Conservation (phyloP, 768 basidiomycete species). For the Suillus paluster region DNA sequence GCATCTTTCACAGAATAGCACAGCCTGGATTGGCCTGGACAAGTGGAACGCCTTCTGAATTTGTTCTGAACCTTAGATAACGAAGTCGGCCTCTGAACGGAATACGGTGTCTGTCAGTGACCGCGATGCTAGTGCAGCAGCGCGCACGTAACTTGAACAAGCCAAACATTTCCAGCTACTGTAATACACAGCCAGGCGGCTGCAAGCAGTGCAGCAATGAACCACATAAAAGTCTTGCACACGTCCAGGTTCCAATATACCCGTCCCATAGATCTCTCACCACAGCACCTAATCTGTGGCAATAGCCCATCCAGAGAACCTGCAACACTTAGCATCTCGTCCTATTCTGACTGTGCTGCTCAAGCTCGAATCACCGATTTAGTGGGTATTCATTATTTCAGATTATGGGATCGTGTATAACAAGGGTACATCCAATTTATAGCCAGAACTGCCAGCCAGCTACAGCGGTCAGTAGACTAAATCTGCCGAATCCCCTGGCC, state of each 20-base stretch:
- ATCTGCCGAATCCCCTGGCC: background rate
- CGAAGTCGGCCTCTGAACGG: background rate
- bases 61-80: background rate
- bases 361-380: background rate
- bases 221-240: background rate
- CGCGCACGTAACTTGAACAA: too few species aligned
- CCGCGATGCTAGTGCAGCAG: background rate
- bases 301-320: background rate
- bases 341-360: background rate
- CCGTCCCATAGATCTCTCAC: background rate
- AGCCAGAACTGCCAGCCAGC: background rate
- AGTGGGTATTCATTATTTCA: background rate
- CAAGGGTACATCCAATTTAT: background rate
- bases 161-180: background rate
- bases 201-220: background rate
- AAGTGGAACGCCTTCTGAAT: background rate
- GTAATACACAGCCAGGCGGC: background rate
- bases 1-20: background rate
- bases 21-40: background rate
- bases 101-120: background rate
- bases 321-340: background rate
- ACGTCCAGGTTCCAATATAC: background rate
- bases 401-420: background rate
- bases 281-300: background rate
- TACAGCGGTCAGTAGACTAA: background rate